A percentile compares a stretch with the other conserved stretches of the same genome.
Conservation (phyloP, 2,329 filamentous ascomycete species). For the Ceratocystis lukuohia region DNA sequence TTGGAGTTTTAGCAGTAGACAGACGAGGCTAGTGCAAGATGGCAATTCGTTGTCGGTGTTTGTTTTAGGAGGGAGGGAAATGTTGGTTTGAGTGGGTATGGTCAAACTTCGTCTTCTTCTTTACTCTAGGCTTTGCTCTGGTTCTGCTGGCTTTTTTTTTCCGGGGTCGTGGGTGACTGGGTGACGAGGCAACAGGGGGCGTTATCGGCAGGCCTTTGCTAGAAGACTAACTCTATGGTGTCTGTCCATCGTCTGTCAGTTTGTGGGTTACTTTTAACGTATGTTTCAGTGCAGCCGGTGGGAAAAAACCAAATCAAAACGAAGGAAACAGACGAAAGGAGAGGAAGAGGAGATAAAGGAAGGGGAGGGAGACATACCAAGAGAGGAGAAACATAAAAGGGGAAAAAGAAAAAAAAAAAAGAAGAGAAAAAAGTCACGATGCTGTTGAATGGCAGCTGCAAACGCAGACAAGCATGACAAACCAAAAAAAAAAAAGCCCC, state of each 20-base stretch:
- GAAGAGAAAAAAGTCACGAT: neutral
- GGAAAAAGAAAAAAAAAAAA: neutral
- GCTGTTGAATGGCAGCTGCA: neutral
- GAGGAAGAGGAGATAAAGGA: neutral
- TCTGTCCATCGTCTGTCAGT: neutral
- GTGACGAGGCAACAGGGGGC: constrained; percentile 10
- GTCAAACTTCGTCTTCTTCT: neutral
- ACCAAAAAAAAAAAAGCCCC: neutral
- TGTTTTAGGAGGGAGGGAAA: neutral
- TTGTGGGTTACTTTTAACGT: neutral
- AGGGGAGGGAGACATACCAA: neutral
- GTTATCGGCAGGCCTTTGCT: constrained; percentile 7
- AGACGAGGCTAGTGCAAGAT: neutral
- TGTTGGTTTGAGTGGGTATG: neutral
- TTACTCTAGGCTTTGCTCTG: neutral
- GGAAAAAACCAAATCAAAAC: neutral
- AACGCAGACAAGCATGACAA: neutral
- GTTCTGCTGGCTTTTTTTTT: constrained; percentile 5
- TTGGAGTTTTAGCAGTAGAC: neutral
- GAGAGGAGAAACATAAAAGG: neutral
- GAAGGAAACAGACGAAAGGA: neutral
- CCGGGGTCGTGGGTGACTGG: neutral
- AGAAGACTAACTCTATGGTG: neutral
- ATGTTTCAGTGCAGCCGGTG: neutral
- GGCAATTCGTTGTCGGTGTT: neutral